Evolutionary conservation across 1,284 basidiomycete species (phyloP), one percentile per base, ranked within the genome.

Genomic region (Puccinia polysora): DNA sequence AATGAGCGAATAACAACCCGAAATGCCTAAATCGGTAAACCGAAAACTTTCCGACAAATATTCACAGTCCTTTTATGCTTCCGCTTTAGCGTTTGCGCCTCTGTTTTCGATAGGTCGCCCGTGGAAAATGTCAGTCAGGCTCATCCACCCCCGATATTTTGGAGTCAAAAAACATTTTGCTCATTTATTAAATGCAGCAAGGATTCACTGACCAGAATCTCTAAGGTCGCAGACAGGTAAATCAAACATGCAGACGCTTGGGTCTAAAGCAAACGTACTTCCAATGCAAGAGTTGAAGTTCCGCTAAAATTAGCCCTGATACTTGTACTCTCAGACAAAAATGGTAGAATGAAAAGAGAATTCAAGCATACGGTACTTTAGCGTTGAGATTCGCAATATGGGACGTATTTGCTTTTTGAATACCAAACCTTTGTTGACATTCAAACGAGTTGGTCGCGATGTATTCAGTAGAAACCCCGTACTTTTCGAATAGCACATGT

Each of bases 191-290:
- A 58, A 34, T 32, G 12, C 2, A 25, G 25, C 2, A 20, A n/a
- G n/a, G 18, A 25, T 4, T 56, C 4, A 43, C 67, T 69, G 45
- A 69, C 67, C 67, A 14, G 55, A 32, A 20, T n/a, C 10, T 30
- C 67, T 45, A 36, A 59, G 49, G 32, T 69, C 67, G 52, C 67
- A 69, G 30, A 69, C 67, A 23, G 67, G 67, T 25, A 69, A 52
- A 25, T 59, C 56, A 36, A 69, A 69, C 1, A 47, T 49, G 23
- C 67, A 69, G 7, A 56, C n/a, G 12, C 32, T 53, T 18, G 52
- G 32, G 32, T 69, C 67, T 20, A 36, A 15, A 38, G 20, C 38
- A 23, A 38, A 25, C 2, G n/a, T 32, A 18, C 55, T 69, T 0
- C n/a, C 12, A 34, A 55, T 67, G 1, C 1, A 38, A 50, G 23